Evolutionary conservation across 2,329 filamentous ascomycete genomes (phyloP), one percentile per base, ranked within the genome.

Genomic region (Akanthomyces muscarius): DNA sequence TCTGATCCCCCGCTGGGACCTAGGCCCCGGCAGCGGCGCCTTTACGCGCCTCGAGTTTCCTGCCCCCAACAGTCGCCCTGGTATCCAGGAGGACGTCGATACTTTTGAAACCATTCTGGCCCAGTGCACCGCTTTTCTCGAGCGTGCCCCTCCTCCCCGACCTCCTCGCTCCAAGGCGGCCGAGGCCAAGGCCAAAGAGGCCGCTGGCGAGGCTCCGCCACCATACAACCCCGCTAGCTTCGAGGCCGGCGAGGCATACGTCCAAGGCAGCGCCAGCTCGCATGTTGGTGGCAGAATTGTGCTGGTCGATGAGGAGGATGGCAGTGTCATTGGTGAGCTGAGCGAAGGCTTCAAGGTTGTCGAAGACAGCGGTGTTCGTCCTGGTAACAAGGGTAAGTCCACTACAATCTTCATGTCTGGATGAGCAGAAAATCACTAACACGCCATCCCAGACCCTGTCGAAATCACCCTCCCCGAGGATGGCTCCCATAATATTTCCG

Each of bases 41-140:
- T 98, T 98, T 73, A 97, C 94, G 23, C 85, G 92, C 62, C 92
- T 99, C 72, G 90, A 97, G 73, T 98, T 99, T 68, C 93, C 93
- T 0, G 74, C 82, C 3, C 79, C 90, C 28, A 91, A 91, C 23
- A 86, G 81, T 65, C 87, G 90, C 41, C 81, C 84, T 41, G 89
- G 90, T 30, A 85, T 90, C 1, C 92, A 97, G 74, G 93, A 98
- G 73, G 94, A 97, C 74, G 83, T 96, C 48, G 92, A 97, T 73
- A 98, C 94, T 0, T 98, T 97, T 71, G 94, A 98, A 80, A 97
- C 94, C 3, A 98, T 98, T 67, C 83, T 98, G 57, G 94, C 94
- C n/a, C 92, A 98, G 77, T 98, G 94, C 76, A 98, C 94, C 2
- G 91, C 94, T 2, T 98, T 99, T 74, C 84, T 97, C 5, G 94